Evolutionary conservation across 2,329 filamentous ascomycete species (phyloP).

Genomic region (Alternaria rosae): DNA sequence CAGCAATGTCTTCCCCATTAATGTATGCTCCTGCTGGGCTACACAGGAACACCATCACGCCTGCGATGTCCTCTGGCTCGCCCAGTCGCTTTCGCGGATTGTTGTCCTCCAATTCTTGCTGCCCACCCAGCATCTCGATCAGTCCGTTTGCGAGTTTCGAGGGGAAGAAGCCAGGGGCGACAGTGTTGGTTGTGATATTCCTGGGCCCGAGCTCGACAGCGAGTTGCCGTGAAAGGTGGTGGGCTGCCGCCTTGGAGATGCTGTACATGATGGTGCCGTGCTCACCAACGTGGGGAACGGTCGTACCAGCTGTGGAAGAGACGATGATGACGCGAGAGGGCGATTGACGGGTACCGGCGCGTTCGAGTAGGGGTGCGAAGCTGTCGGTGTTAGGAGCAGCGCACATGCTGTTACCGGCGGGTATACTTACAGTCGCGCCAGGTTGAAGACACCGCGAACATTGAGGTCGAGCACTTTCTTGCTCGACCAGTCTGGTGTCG

Average conservation of each 20-base stretch:
- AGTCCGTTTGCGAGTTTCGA: slow-evolving; percentile 48
- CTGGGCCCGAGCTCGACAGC: slow-evolving; percentile 51
- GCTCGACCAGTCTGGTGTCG: slow-evolving; percentile 45
- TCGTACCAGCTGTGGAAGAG: slow-evolving; percentile 46
- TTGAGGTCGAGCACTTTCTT: slow-evolving; percentile 51
- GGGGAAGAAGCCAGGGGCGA: slow-evolving; percentile 52
- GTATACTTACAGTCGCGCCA: slow-evolving; percentile 43
- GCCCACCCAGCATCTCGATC: slow-evolving; percentile 49
- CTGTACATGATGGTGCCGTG: slow-evolving; percentile 52
- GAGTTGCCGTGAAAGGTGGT: slow-evolving; percentile 49
- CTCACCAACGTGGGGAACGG: slow-evolving; percentile 48
- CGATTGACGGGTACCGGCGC: slow-evolving; percentile 38
- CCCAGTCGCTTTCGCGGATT: slow-evolving; percentile 46
- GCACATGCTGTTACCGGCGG: too few relatives aligned
- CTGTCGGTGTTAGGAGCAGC: slow-evolving; percentile 23
- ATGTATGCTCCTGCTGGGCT: slow-evolving; percentile 40
- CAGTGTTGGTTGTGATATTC: slow-evolving; percentile 50
- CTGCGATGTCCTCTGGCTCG: slow-evolving; percentile 48
- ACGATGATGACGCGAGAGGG: slow-evolving; percentile 51
- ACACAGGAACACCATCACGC: slow-evolving; percentile 47
- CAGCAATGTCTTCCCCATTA: slow-evolving; percentile 44
- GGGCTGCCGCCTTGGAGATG: slow-evolving; percentile 51
- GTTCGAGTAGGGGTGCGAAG: slow-evolving; percentile 47
- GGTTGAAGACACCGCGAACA: slow-evolving; percentile 51
- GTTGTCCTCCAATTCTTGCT: slow-evolving; percentile 49